These are phyloP conservation scores for Teunomyces barrocoloradensis DNA, from an alignment of 805 yeast genomes.

Conservation along the genomic window DNA sequence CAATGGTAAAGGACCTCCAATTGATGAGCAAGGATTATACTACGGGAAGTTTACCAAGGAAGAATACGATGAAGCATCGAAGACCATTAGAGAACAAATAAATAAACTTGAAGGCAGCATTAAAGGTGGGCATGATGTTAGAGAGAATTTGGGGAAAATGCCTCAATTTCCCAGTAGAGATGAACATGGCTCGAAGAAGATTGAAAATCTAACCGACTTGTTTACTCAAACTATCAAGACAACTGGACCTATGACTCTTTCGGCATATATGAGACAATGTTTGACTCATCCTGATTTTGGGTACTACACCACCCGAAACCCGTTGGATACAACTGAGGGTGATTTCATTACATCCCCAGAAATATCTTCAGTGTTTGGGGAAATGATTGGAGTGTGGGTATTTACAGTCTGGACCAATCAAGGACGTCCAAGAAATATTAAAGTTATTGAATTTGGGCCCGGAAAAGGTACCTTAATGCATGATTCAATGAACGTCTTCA, in stretches of 20 bases:
- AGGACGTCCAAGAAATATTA: constrained; percentile 45
- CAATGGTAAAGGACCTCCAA: constrained; percentile 9
- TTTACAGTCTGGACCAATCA: constrained; percentile 58
- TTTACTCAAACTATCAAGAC: constrained; percentile 53
- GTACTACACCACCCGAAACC: constrained; percentile 75
- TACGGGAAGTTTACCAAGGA: constrained; percentile 35
- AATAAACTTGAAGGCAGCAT: constrained; percentile 31
- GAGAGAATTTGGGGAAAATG: constrained; percentile 36
- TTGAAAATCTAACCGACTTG: constrained; percentile 32
- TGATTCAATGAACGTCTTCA: constrained; percentile 54
- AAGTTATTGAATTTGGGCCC: constrained; percentile 79
- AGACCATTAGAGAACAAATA: constrained; percentile 30
- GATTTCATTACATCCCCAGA: constrained; percentile 88
- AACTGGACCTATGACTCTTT: constrained; percentile 74
- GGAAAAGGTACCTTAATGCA: constrained; percentile 78
- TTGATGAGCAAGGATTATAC: constrained; percentile 27
- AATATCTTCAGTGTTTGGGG: constrained; percentile 84
- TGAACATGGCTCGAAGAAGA: constrained; percentile 11
- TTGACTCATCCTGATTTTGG: constrained; percentile 75
- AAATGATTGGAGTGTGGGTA: constrained; percentile 75
- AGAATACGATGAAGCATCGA: constrained; percentile 40
- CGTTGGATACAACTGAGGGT: constrained; percentile 58
- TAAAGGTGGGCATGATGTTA: constrained; percentile 34
- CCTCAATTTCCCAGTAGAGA: constrained; percentile 32
- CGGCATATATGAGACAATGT: constrained; percentile 79